These are phyloP conservation scores for Fusarium lyarnte DNA, from an alignment of 2,329 filamentous ascomycete species.

Conservation along the genomic window DNA sequence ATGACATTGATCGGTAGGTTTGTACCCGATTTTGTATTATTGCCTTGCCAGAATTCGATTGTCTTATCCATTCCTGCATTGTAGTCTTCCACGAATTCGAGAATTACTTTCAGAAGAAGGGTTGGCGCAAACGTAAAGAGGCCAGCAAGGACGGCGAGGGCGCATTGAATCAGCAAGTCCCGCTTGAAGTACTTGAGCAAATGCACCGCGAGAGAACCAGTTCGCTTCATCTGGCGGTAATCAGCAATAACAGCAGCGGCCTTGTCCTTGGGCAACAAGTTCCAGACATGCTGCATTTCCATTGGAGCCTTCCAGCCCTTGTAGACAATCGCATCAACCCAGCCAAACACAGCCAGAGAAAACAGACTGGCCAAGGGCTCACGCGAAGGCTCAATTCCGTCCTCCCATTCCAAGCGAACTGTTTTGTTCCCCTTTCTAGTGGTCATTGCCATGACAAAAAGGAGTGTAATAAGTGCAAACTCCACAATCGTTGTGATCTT, in stretches of 20 bases:
- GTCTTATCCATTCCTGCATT: slow-evolving; percentile 58
- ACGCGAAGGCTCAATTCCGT: slow-evolving; percentile 83
- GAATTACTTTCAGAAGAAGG: slow-evolving; percentile 86
- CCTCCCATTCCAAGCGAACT: slow-evolving; percentile 88
- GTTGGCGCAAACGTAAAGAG: slow-evolving; percentile 92
- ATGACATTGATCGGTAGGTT: slow-evolving; percentile 83
- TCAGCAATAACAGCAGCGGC: slow-evolving; percentile 80
- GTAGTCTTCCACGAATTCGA: slow-evolving; percentile 93
- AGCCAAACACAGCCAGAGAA: slow-evolving; percentile 86
- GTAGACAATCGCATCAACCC: slow-evolving; percentile 91
- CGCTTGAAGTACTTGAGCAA: slow-evolving; percentile 85
- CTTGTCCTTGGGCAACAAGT: slow-evolving; percentile 87
- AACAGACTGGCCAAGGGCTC: slow-evolving; percentile 90
- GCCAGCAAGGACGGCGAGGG: slow-evolving; percentile 81
- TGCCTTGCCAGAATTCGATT: background rate
- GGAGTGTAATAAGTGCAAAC: slow-evolving; percentile 77
- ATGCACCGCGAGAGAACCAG: slow-evolving; percentile 80
- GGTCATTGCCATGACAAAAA: slow-evolving; percentile 79
- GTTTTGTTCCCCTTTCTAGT: slow-evolving; percentile 93
- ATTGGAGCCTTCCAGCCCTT: slow-evolving; percentile 86
- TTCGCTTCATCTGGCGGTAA: slow-evolving; percentile 88
- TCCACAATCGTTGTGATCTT: slow-evolving; percentile 75
- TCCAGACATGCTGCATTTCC: slow-evolving; percentile 90
- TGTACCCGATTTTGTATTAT: slow-evolving; percentile 63
- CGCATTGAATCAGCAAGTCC: slow-evolving; percentile 78